Percentiles rank a stretch among this genome's conserved stretches.
Evolutionary conservation across 768 basidiomycete species (phyloP).

Genomic region (Dioszegia aurantiaca): DNA sequence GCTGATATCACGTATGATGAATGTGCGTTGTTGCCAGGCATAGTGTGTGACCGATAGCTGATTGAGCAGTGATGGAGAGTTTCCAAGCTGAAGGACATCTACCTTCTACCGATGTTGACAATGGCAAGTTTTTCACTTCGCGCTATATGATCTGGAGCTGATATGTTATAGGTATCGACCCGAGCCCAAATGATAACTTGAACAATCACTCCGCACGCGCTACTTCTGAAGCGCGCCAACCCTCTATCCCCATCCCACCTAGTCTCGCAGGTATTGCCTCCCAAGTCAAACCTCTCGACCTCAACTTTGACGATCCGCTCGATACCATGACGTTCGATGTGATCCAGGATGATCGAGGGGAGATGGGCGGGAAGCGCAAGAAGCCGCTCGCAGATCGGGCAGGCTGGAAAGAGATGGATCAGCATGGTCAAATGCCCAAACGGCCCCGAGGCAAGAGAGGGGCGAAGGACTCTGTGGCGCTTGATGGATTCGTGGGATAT

Average conservation of each 20-base stretch:
- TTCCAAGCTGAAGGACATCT: too few relatives aligned
- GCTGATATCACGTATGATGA: background rate
- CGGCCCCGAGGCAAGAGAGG: background rate
- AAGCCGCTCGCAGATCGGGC: constrained; percentile 38
- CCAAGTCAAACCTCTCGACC: constrained; percentile 10
- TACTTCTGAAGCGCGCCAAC: background rate
- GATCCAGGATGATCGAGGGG: constrained; percentile 19
- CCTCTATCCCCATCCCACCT: constrained; percentile 10
- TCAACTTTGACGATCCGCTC: background rate
- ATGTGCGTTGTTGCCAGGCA: background rate
- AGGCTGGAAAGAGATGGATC: constrained; percentile 46
- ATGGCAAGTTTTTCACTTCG: too few relatives aligned
- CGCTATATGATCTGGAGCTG: too few relatives aligned
- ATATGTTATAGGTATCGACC: too few relatives aligned
- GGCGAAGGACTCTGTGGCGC: background rate
- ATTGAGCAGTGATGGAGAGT: too few relatives aligned
- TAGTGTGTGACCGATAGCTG: too few relatives aligned
- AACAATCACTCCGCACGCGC: background rate
- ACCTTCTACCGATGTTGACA: too few relatives aligned
- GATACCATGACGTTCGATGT: background rate
- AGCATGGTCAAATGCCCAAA: constrained; percentile 12
- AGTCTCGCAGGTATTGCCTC: constrained; percentile 12
- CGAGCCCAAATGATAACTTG: background rate
- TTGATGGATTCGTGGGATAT: constrained; percentile 1
- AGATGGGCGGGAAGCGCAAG: constrained; percentile 46